phyloP scores from a whole-genome alignment of 768 basidiomycete species.

The Rhodotorula graminis region DNA sequence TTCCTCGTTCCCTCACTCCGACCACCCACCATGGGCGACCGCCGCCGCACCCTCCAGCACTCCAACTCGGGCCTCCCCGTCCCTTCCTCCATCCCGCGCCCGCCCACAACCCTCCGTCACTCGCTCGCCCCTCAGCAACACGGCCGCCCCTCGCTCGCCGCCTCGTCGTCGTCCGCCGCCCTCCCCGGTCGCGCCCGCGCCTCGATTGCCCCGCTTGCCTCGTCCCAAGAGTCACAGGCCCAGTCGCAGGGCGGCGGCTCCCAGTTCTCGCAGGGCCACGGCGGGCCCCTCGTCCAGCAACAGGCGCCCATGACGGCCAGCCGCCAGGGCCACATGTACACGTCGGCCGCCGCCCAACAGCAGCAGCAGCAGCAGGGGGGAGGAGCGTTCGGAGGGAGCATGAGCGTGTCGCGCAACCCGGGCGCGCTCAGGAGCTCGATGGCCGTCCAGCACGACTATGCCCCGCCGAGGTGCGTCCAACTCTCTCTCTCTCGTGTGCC shows the following conservation, averaged over 20 bases:
- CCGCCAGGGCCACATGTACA: constrained; percentile 8
- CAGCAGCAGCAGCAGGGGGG: too few relatives aligned
- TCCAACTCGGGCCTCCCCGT: not conserved
- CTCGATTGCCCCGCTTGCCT: constrained; percentile 1
- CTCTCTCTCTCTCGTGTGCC: not conserved
- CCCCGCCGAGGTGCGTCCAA: constrained; percentile 22
- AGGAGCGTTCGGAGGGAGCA: constrained; percentile 5
- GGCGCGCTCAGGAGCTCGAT: constrained; percentile 9
- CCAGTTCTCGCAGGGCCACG: constrained; percentile 32
- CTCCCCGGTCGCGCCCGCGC: not conserved
- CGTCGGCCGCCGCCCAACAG: too few relatives aligned
- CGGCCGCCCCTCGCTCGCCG: constrained; percentile 9
- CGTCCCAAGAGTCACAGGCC: not conserved
- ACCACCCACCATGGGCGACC: constrained; percentile 24
- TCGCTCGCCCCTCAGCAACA: constrained; percentile 13
- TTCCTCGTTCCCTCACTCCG: not conserved
- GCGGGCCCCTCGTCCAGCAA: too few relatives aligned
- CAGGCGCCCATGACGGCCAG: constrained; percentile 27
- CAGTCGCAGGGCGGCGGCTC: not conserved
- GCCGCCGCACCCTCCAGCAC: constrained; percentile 28
- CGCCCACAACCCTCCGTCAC: constrained; percentile 16
- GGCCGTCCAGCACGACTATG: constrained; percentile 19
- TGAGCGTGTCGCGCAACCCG: constrained; percentile 20
- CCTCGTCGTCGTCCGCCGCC: not conserved
- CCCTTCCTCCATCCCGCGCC: constrained; percentile 34